Evolutionary conservation across 2,329 filamentous ascomycete genomes (phyloP), one percentile per base, ranked within the genome.

Genomic region (Alternaria alternata): DNA sequence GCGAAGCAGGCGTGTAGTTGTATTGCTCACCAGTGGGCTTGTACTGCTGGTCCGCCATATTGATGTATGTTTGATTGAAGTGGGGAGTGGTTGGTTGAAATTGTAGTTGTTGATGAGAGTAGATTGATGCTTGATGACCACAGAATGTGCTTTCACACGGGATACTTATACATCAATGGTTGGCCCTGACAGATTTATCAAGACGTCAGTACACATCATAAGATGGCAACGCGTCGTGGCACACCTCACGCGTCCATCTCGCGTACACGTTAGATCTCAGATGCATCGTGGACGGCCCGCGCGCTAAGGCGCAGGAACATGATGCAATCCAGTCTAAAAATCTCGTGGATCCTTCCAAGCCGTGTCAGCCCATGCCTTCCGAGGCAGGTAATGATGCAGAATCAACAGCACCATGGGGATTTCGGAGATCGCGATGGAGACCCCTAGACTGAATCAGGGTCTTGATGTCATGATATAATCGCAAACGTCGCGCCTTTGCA

Each of bases 1-100:
- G 38, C 16, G 24, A 24, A 16, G 6, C 46, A 43, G 38, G 26
- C 30, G 20, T 26, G 11, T 14, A 3, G 42, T 34, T 3, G 6
- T 28, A 24, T 26, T 30, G 46, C 20, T 55, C 51, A 60, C 57
- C 59, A 52, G 59, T 59, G 51, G 54, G 59, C 59, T 62, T 62
- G 51, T 62, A 62, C 34, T 46, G 48, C 51, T 59, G 43, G 47
- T 62, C 59, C 11, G 59, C 30, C 59, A 62, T 62, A 4, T 22
- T 61, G 53, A 54, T 41, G 18, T 38, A 12, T 26, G 9, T 51
- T 16, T 34, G 30, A 28, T 28, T 44, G 34, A 22, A 42, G 20
- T 7, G 24, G 39, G 11, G 18, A 24, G 39, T 24, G 12, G 39
- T 42, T 42, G 20, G 12, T 24, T 14, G 5, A 5, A 2, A 2